Percentiles rank a stretch among this genome's conserved stretches.
These are phyloP conservation scores for Skeletonema costatum DNA, from an alignment of 108 stramenopile species.

Conservation along the genomic window DNA sequence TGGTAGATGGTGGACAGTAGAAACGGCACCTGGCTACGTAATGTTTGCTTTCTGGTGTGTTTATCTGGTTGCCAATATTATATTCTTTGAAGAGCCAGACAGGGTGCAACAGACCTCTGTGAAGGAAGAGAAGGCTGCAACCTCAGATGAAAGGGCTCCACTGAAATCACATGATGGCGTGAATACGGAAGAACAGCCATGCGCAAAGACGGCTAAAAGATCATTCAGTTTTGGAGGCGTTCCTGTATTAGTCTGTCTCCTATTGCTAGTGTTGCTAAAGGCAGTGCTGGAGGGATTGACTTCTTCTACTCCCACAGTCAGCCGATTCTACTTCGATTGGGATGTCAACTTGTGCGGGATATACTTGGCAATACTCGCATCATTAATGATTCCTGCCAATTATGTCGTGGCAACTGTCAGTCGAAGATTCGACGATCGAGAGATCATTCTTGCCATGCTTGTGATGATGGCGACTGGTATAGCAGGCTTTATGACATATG, in stretches of 20 bases:
- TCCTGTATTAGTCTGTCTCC: conserved; percentile 33
- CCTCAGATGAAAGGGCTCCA: neutral
- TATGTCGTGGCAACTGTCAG: conserved; percentile 37
- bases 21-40: conserved; percentile 80
- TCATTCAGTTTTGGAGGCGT: conserved; percentile 12
- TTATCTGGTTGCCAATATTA: conserved; percentile 49
- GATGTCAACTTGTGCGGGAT: conserved; percentile 30
- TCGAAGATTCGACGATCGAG: conserved; percentile 44
- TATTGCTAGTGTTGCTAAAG: conserved; percentile 38
- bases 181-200: neutral
- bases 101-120: conserved; percentile 11
- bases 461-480: conserved; percentile 37
- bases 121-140: neutral
- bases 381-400: conserved; percentile 41
- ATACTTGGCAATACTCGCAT: conserved; percentile 38
- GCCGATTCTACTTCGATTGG: conserved; percentile 51
- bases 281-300: conserved; percentile 34
- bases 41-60: conserved; percentile 78
- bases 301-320: conserved; percentile 43
- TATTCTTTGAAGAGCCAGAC: conserved; percentile 81
- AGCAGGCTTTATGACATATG: conserved; percentile 38
- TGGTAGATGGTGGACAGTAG: conserved; percentile 50
- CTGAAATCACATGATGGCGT: neutral
- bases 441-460: conserved; percentile 41
- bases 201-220: neutral